These are phyloP conservation scores for Aspergillus ostianus DNA, from an alignment of 495 filamentous ascomycete species.

Conservation along the genomic window DNA sequence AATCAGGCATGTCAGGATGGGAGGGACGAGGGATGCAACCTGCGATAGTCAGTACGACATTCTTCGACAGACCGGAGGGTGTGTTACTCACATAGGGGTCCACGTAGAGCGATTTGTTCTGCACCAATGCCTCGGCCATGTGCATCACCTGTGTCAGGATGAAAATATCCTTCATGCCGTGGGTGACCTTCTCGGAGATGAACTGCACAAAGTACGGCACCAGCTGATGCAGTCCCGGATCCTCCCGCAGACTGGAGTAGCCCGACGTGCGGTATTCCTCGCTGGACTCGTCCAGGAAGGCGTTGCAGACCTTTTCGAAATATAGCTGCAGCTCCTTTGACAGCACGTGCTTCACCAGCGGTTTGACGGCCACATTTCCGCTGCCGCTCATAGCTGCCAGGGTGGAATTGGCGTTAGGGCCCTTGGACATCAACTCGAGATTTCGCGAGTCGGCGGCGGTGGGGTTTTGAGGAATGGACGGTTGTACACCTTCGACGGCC, in stretches of 20 bases:
- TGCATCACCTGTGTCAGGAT: conserved; percentile 87
- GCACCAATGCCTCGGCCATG: conserved; percentile 75
- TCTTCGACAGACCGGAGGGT: background rate
- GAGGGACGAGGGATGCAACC: conserved; percentile 76
- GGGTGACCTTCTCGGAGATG: conserved; percentile 90
- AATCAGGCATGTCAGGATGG: conserved; percentile 86
- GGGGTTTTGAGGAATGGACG: conserved; percentile 93
- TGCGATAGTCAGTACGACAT: conserved; percentile 14
- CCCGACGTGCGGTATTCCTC: conserved; percentile 85
- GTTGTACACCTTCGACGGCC: conserved; percentile 92
- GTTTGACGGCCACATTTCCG: conserved; percentile 79
- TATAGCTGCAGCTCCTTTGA: conserved; percentile 96
- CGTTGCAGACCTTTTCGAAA: conserved; percentile 87
- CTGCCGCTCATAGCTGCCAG: conserved; percentile 78
- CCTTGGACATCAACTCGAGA: conserved; percentile 84
- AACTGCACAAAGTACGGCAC: conserved; percentile 95
- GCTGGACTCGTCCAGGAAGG: conserved; percentile 77
- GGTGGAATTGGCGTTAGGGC: conserved; percentile 76
- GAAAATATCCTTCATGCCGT: conserved; percentile 82
- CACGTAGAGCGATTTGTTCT: conserved; percentile 77
- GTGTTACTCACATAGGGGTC: conserved; percentile 72
- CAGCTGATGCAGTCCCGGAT: conserved; percentile 91
- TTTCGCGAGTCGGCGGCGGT: conserved; percentile 75
- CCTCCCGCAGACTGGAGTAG: conserved; percentile 73
- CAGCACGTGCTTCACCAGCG: conserved; percentile 89